Evolutionary conservation across 495 filamentous ascomycete genomes (phyloP).

Genomic region (Bacidia gigantensis): DNA sequence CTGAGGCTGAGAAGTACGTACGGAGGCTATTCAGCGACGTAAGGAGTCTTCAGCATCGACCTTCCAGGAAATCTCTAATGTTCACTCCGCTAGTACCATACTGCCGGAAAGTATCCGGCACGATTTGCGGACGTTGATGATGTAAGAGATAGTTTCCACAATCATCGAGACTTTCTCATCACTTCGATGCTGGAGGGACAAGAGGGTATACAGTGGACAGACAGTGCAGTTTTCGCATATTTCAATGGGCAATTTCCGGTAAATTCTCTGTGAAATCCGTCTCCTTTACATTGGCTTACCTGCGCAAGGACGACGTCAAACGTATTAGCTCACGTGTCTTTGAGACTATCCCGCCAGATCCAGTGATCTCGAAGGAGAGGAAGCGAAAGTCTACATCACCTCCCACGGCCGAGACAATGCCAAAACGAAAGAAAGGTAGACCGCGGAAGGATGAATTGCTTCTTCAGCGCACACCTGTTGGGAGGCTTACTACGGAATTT

Average conservation of each 20-base stretch:
- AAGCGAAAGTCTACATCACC: slow-evolving; percentile 15
- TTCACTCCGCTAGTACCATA: slow-evolving; percentile 19
- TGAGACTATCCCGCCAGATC: background rate
- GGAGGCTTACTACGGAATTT: slow-evolving; percentile 11
- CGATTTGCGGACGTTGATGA: slow-evolving; percentile 32
- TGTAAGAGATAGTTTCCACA: slow-evolving; percentile 37
- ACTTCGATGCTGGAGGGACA: slow-evolving; percentile 44
- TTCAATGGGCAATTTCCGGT: slow-evolving; percentile 37
- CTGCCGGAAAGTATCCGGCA: slow-evolving; percentile 16
- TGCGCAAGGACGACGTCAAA: slow-evolving; percentile 30
- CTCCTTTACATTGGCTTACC: slow-evolving; percentile 6
- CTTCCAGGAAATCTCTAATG: too few relatives aligned
- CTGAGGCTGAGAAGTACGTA: slow-evolving; percentile 9
- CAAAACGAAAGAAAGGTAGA: slow-evolving; percentile 16
- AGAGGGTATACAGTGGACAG: slow-evolving; percentile 41
- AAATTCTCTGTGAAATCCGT: slow-evolving; percentile 10
- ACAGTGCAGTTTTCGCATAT: slow-evolving; percentile 39
- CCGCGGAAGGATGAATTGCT: background rate
- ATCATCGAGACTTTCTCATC: slow-evolving; percentile 41
- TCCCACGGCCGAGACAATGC: background rate
- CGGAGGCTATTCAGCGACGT: slow-evolving; percentile 15
- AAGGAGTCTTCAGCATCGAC: too few relatives aligned
- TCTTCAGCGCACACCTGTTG: slow-evolving; percentile 19
- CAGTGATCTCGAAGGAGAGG: background rate
- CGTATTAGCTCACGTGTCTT: slow-evolving; percentile 21